Conservation (phyloP, 148 eudicot species). For the Euryodendron excelsum region DNA sequence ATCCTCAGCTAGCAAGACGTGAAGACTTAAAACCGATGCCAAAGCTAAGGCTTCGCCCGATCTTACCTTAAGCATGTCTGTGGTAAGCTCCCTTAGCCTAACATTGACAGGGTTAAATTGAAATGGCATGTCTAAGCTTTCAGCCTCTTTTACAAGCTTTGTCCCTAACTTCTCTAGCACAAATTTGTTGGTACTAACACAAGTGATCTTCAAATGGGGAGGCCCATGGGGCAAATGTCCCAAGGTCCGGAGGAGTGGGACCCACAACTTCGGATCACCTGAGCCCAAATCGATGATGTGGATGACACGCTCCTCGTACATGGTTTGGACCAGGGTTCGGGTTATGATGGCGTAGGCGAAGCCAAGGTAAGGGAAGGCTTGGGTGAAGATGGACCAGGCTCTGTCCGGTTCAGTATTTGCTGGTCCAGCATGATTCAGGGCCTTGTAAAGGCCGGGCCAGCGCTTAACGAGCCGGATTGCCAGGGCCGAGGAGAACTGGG, state of each 20-base stretch:
- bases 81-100: constrained; percentile 22
- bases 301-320: constrained; percentile 31
- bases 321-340: constrained; percentile 18
- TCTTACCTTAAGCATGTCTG: constrained; percentile 30
- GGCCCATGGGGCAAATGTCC: constrained; percentile 22
- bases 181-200: constrained; percentile 28
- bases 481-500: constrained; percentile 33
- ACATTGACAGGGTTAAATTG: constrained; percentile 31
- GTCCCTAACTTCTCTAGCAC: constrained; percentile 26
- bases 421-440: constrained; percentile 13
- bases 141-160: constrained; percentile 33
- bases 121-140: constrained; percentile 28
- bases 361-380: constrained; percentile 30
- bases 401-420: constrained; percentile 5
- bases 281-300: constrained; percentile 41
- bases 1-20: constrained; percentile 31
- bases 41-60: constrained; percentile 34
- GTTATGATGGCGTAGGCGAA: constrained; percentile 25
- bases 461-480: constrained; percentile 39
- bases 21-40: constrained; percentile 23
- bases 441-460: constrained; percentile 42
- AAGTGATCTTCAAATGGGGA: constrained; percentile 37
- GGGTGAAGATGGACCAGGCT: constrained; percentile 23
- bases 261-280: constrained; percentile 35
- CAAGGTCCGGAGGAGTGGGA: constrained; percentile 24